A percentile compares a stretch with the other conserved stretches of the same genome.
Conservation (phyloP, 2,329 filamentous ascomycete genomes). For the Aschersonia sp. region DNA sequence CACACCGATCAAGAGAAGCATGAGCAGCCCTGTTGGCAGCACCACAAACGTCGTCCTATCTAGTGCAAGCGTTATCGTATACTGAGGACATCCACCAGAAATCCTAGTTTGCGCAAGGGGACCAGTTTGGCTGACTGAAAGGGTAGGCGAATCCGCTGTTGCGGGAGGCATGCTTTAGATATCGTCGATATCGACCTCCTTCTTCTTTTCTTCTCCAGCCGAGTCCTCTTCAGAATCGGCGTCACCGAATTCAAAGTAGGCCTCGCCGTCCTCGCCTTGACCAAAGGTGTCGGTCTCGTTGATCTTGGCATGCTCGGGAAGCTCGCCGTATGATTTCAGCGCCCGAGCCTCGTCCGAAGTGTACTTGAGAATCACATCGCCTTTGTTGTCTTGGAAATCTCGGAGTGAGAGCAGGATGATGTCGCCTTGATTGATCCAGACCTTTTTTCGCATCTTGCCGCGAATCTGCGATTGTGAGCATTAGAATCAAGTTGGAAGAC, state of each 20-base stretch:
- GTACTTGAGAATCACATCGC: constrained; percentile 96
- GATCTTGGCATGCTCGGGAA: constrained; percentile 97
- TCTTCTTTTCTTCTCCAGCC: constrained; percentile 42
- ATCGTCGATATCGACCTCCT: constrained; percentile 90
- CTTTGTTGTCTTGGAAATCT: constrained; percentile 91
- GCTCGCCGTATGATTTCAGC: constrained; percentile 92
- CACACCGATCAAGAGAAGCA: too few relatives aligned
- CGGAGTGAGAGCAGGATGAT: constrained; percentile 80
- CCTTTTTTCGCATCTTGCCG: constrained; percentile 98
- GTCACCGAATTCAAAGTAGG: constrained; percentile 98
- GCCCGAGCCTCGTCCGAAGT: constrained; percentile 87
- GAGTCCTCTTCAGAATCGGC: constrained; percentile 50
- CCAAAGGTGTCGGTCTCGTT: constrained; percentile 97
- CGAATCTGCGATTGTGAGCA: constrained; percentile 28
- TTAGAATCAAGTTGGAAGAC: too few relatives aligned
- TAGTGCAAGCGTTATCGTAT: too few relatives aligned
- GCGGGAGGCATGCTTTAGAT: constrained; percentile 43
- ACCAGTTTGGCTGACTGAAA: not conserved
- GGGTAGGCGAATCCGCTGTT: too few relatives aligned
- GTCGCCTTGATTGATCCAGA: constrained; percentile 98
- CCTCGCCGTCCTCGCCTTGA: constrained; percentile 85
- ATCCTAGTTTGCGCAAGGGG: too few relatives aligned
- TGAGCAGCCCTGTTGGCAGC: too few relatives aligned
- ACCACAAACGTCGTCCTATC: too few relatives aligned
- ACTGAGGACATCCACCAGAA: too few relatives aligned